phyloP scores from a whole-genome alignment of 1,139 yeast species.

The Nakaseomyces glabratus region DNA sequence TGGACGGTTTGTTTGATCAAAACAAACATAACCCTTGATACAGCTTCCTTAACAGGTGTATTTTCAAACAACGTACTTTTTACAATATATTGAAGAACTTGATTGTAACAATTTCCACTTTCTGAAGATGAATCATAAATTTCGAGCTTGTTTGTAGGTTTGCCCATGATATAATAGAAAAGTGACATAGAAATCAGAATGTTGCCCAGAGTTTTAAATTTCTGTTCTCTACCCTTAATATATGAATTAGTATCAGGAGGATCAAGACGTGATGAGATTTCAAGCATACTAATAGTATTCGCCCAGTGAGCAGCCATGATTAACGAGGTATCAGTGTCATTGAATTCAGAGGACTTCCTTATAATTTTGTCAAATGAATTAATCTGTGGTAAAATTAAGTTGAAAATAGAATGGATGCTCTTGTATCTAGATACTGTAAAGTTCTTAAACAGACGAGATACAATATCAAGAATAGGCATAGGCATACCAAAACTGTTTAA shows the following conservation, averaged over 20 bases:
- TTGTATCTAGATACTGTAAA: constrained; percentile 13
- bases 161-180: constrained; percentile 24
- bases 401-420: constrained; percentile 16
- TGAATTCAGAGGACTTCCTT: constrained; percentile 14
- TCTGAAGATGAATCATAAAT: constrained; percentile 15
- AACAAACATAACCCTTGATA: constrained; percentile 16
- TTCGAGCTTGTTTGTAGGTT: constrained; percentile 15
- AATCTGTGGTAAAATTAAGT: constrained; percentile 15
- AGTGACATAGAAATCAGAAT: constrained; percentile 33
- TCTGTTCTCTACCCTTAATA: constrained; percentile 31
- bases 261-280: constrained; percentile 45
- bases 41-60: constrained; percentile 15
- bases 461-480: constrained; percentile 11
- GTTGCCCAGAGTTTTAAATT: constrained; percentile 28
- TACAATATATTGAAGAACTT: constrained; percentile 27
- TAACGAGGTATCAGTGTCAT: constrained; percentile 16
- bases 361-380: constrained; percentile 21
- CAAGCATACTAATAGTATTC: constrained; percentile 49
- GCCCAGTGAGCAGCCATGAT: constrained; percentile 36
- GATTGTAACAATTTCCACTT: constrained; percentile 18
- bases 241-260: constrained; percentile 32
- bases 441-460: constrained; percentile 14
- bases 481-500: constrained; percentile 11
- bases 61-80: constrained; percentile 17
- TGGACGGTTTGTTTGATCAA: constrained; percentile 17